Base-by-base conservation (phyloP, 2,329 filamentous ascomycete species). In the Pseudogymnoascus sp. region DNA sequence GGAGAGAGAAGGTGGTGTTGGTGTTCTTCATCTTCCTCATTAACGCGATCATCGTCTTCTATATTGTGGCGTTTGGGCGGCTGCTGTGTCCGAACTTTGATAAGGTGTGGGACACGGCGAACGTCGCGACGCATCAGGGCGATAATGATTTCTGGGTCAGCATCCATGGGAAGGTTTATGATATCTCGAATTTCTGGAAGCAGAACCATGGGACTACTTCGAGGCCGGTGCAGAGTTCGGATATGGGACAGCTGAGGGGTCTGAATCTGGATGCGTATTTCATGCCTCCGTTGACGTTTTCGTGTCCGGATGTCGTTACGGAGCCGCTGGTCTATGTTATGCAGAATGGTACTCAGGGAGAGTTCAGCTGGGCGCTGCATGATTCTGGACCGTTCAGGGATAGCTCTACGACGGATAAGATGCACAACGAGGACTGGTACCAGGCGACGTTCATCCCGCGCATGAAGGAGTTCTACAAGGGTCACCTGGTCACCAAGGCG, bases 1-100 rank as follows among this genome's bases (percentile, higher is more conserved):
- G 95, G 95, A 85, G 95, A 75, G 95, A 99, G 72, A 99, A 99
- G 77, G 61, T 99, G 9, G 88, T 95, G 0, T 79, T 99, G 9
- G 86, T 93, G 56, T 79, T 90, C 64, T 70, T 96, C 61, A 97
- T 99, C 69, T 73, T 90, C 31, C 70, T 99, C 11, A 77, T 96
- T 68, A 99, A 99, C 76, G 91, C 74, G 40, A 72, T 84, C 28
- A 84, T 99, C 65, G 81, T 97, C 64, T 99, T 99, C 78, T 96
- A 91, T 84, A 97, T 99, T 69, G 84, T 97, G 66, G 85, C 78
- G 40, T 95, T 99, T 69, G 93, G 93, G 36, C 85, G 83, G 63
- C 75, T 99, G 1, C 80, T 97, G 2, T 99, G 95, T 73, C 95
- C 95, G 12, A 93, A 96, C 73, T 90, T 85, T 67, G 85, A 96